Conservation (phyloP, 2,329 filamentous ascomycete genomes). For the Fusarium hostae region DNA sequence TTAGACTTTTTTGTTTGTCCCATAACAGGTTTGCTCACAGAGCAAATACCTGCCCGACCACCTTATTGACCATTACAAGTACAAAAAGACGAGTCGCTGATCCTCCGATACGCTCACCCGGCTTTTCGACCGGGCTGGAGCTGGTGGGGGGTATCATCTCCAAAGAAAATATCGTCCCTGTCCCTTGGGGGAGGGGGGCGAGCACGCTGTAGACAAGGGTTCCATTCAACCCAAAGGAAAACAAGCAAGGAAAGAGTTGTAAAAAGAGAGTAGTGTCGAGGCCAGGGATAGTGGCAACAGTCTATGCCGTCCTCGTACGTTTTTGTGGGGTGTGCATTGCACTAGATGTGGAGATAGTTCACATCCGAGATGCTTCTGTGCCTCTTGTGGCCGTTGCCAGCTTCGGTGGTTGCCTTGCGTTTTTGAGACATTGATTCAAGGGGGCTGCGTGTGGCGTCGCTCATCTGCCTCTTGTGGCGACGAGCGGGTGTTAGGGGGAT, state of each 20-base stretch:
- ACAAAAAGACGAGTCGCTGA: constrained; percentile 19
- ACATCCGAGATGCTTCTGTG: constrained; percentile 70
- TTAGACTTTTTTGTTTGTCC: constrained; percentile 26
- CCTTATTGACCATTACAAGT: background rate
- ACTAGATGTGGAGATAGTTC: constrained; percentile 58
- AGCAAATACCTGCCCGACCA: constrained; percentile 24
- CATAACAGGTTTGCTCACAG: constrained; percentile 27
- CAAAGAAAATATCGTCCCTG: constrained; percentile 34
- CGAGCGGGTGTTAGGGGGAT: constrained; percentile 75
- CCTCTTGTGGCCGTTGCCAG: constrained; percentile 61
- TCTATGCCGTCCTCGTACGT: constrained; percentile 61
- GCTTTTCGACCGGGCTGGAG: constrained; percentile 37
- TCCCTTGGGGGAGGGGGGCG: constrained; percentile 23
- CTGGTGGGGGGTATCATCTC: constrained; percentile 36
- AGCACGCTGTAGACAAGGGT: constrained; percentile 39
- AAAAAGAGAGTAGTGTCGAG: constrained; percentile 46
- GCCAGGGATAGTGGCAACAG: constrained; percentile 55
- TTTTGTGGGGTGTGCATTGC: constrained; percentile 40
- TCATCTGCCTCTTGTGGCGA: constrained; percentile 63
- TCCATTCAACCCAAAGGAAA: constrained; percentile 28
- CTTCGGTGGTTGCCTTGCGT: constrained; percentile 64
- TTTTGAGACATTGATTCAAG: constrained; percentile 62
- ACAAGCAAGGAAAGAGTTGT: constrained; percentile 30
- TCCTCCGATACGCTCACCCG: constrained; percentile 37
- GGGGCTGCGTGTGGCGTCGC: constrained; percentile 61